These are phyloP conservation scores for Galerina marginata DNA, from an alignment of 768 basidiomycete genomes.

Conservation along the genomic window DNA sequence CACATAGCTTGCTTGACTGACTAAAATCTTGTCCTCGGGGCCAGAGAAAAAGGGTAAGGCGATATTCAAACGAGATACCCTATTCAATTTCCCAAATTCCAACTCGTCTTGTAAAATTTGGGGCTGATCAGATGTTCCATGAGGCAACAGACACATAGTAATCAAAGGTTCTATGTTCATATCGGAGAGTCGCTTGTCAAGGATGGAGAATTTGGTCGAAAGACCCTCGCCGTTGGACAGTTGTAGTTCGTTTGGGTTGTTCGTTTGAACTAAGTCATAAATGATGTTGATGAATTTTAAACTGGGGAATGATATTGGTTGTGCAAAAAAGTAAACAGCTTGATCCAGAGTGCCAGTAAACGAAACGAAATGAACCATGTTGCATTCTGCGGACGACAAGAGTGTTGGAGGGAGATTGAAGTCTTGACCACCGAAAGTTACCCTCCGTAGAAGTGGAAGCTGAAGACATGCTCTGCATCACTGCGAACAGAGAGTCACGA, in stretches of 20 bases:
- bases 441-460: slow-evolving; percentile 4
- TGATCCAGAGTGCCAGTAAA: slow-evolving; percentile 18
- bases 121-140: too few relatives aligned
- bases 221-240: neutral
- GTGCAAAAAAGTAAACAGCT: slow-evolving; percentile 10
- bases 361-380: slow-evolving; percentile 1
- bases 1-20: too few relatives aligned
- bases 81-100: neutral
- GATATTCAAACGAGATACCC: neutral
- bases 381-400: neutral
- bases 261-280: slow-evolving; percentile 2
- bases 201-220: neutral
- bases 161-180: neutral
- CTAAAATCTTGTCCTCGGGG: too few relatives aligned
- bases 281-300: slow-evolving; percentile 13
- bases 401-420: neutral
- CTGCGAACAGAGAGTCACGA: neutral
- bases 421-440: neutral
- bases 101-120: neutral
- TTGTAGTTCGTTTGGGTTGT: too few relatives aligned
- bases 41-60: too few relatives aligned
- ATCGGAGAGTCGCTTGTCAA: slow-evolving; percentile 2
- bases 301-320: neutral
- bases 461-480: slow-evolving; percentile 5
- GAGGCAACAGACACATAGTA: slow-evolving; percentile 4